phyloP scores from a whole-genome alignment of 495 filamentous ascomycete genomes.

The Hypoxylon cercidicola region DNA sequence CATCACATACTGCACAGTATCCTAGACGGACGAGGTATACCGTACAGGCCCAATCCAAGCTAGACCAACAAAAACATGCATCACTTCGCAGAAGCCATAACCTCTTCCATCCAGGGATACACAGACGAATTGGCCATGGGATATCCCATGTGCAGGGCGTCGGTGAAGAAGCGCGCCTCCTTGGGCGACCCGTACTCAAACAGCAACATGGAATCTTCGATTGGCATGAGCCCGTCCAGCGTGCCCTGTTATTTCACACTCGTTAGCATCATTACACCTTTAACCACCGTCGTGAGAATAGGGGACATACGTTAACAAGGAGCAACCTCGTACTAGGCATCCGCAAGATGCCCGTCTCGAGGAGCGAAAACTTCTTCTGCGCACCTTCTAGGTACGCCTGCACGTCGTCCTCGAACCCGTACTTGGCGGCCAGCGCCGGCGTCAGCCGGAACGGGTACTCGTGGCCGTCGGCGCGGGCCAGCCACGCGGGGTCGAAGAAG shows the following conservation, averaged over 20 bases:
- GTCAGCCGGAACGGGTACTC: slow-evolving; percentile 82
- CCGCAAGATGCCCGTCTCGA: slow-evolving; percentile 74
- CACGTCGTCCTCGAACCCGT: slow-evolving; percentile 66
- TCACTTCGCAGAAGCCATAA: slow-evolving; percentile 51
- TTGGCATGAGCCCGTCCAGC: slow-evolving; percentile 77
- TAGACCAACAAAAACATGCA: slow-evolving; percentile 7
- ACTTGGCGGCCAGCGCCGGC: slow-evolving; percentile 74
- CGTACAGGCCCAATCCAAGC: slow-evolving; percentile 6
- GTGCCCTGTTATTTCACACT: slow-evolving; percentile 68
- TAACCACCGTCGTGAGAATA: not conserved
- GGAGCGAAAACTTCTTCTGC: slow-evolving; percentile 76
- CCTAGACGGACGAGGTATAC: not conserved
- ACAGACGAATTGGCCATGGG: slow-evolving; percentile 63
- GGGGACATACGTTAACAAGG: slow-evolving; percentile 70
- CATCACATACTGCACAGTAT: not conserved
- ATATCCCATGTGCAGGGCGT: slow-evolving; percentile 73
- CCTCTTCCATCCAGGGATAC: slow-evolving; percentile 66
- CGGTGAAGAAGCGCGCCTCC: slow-evolving; percentile 73
- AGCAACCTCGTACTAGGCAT: slow-evolving; percentile 70
- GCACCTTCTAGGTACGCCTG: slow-evolving; percentile 69
- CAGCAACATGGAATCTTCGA: slow-evolving; percentile 76
- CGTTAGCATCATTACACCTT: slow-evolving; percentile 22
- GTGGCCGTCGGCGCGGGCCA: slow-evolving; percentile 72
- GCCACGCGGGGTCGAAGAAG: slow-evolving; percentile 73
- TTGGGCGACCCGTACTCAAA: slow-evolving; percentile 78